These are phyloP conservation scores for Vanderwaltozyma yarrowii DNA, from an alignment of 805 yeast genomes.

Conservation along the genomic window DNA sequence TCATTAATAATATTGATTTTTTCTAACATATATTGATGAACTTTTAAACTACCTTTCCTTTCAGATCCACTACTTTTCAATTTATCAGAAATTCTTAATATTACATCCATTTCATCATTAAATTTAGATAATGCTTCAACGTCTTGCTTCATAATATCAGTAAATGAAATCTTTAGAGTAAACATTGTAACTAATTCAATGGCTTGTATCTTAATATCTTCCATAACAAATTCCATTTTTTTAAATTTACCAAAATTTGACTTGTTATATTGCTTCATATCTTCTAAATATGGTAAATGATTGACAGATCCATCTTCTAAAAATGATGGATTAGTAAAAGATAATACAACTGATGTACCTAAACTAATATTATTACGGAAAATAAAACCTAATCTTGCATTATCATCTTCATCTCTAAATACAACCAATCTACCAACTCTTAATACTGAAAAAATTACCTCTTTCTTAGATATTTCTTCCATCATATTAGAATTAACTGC, in stretches of 20 bases:
- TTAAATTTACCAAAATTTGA: slow-evolving; percentile 19
- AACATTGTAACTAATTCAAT: slow-evolving; percentile 25
- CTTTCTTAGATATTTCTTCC: slow-evolving; percentile 36
- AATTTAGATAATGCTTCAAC: slow-evolving; percentile 16
- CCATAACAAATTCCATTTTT: slow-evolving; percentile 27
- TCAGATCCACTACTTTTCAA: slow-evolving; percentile 21
- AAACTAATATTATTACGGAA: slow-evolving; percentile 29
- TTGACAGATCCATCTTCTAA: slow-evolving; percentile 23
- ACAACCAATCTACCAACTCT: slow-evolving; percentile 48
- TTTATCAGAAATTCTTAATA: slow-evolving; percentile 16
- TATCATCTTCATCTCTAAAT: slow-evolving; percentile 39
- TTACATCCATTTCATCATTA: slow-evolving; percentile 15
- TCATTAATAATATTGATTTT: slow-evolving; percentile 20
- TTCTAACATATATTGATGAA: slow-evolving; percentile 22
- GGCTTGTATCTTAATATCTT: slow-evolving; percentile 18
- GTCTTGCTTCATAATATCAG: slow-evolving; percentile 21
- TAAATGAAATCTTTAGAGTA: slow-evolving; percentile 18
- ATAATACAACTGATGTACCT: slow-evolving; percentile 19
- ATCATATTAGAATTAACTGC: slow-evolving; percentile 37
- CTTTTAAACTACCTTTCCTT: slow-evolving; percentile 22
- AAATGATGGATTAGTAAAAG: slow-evolving; percentile 26
- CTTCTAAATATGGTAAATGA: slow-evolving; percentile 29
- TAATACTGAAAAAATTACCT: slow-evolving; percentile 39
- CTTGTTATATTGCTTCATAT: slow-evolving; percentile 19
- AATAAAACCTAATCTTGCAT: slow-evolving; percentile 39